Conservation (phyloP, 2,329 filamentous ascomycete genomes). For the Claviceps sp. region DNA sequence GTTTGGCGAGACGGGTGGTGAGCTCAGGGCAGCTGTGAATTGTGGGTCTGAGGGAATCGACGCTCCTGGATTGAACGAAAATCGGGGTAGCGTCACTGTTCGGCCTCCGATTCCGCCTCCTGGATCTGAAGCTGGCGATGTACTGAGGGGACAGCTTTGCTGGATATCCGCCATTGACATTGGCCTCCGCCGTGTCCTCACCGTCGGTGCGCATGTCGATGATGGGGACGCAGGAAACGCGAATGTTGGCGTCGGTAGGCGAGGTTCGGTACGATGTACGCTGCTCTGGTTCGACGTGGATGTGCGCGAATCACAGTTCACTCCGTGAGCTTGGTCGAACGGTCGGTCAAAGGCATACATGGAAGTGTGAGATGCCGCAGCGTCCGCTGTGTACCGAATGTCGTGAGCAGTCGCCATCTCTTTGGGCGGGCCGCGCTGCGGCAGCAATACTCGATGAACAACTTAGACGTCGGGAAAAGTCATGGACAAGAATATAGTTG, state of each 20-base stretch:
- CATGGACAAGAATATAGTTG: conserved; percentile 22
- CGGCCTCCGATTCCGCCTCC: conserved; percentile 13
- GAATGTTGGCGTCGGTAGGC: conserved; percentile 50
- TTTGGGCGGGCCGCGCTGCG: conserved; percentile 33
- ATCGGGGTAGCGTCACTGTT: conserved; percentile 35
- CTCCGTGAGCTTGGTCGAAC: conserved; percentile 3
- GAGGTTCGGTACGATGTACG: conserved; percentile 11
- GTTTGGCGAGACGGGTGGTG: conserved; percentile 42
- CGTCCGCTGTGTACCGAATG: conserved; percentile 21
- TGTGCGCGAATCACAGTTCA: neutral
- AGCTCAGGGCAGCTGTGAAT: conserved; percentile 30
- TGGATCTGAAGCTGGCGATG: conserved; percentile 15
- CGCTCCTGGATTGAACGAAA: conserved; percentile 42
- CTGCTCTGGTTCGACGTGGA: neutral
- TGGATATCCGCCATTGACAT: conserved; percentile 37
- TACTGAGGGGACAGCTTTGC: conserved; percentile 17
- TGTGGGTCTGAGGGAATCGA: conserved; percentile 20
- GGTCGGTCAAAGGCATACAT: conserved; percentile 9
- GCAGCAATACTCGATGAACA: conserved; percentile 30
- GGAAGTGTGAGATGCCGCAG: conserved; percentile 3
- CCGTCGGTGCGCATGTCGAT: conserved; percentile 22
- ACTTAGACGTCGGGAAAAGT: conserved; percentile 21
- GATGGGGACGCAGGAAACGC: conserved; percentile 43
- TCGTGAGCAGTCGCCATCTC: conserved; percentile 29
- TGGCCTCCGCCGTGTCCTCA: conserved; percentile 37